A percentile compares a stretch with the other conserved stretches of the same genome.
phyloP scores from a whole-genome alignment of 352 stramenopile species.

The Aphanomyces cochlioides region DNA sequence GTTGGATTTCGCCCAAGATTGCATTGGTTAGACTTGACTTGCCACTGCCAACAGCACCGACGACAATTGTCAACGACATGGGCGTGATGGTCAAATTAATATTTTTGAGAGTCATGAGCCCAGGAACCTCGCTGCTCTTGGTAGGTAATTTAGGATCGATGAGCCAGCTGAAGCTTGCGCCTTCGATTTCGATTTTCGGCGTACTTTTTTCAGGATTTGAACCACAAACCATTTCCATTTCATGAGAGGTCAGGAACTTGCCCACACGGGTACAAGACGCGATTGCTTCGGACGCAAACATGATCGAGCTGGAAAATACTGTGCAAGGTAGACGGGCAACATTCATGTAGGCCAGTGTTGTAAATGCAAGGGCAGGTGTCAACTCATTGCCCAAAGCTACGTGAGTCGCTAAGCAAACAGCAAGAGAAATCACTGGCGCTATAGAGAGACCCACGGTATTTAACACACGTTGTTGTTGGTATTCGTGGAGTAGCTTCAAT shows the following conservation, averaged over 20 bases:
- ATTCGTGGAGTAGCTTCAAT: conserved; percentile 47
- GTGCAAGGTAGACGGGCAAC: conserved; percentile 50
- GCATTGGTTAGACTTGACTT: conserved; percentile 68
- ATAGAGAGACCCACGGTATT: conserved; percentile 57
- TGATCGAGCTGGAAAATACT: conserved; percentile 49
- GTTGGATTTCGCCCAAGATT: conserved; percentile 92
- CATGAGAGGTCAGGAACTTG: conserved; percentile 42
- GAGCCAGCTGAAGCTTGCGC: conserved; percentile 40
- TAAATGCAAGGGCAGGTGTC: conserved; percentile 51
- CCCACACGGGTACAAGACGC: conserved; percentile 36
- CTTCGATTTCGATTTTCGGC: conserved; percentile 34
- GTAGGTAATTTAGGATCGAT: background rate
- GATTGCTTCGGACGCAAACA: conserved; percentile 47
- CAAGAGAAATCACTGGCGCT: conserved; percentile 47
- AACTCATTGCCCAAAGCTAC: conserved; percentile 55
- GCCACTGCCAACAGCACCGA: conserved; percentile 57
- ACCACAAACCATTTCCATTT: conserved; percentile 32
- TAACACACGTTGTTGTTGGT: conserved; percentile 58
- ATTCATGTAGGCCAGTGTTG: conserved; percentile 55
- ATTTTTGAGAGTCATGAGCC: conserved; percentile 45
- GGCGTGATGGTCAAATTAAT: conserved; percentile 61
- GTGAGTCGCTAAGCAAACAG: conserved; percentile 48
- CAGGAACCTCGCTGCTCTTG: background rate
- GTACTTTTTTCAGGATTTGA: background rate
- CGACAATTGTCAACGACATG: conserved; percentile 58